Evolutionary conservation across 805 yeast species (phyloP).

Genomic region (Ogataea paradorogensis): DNA sequence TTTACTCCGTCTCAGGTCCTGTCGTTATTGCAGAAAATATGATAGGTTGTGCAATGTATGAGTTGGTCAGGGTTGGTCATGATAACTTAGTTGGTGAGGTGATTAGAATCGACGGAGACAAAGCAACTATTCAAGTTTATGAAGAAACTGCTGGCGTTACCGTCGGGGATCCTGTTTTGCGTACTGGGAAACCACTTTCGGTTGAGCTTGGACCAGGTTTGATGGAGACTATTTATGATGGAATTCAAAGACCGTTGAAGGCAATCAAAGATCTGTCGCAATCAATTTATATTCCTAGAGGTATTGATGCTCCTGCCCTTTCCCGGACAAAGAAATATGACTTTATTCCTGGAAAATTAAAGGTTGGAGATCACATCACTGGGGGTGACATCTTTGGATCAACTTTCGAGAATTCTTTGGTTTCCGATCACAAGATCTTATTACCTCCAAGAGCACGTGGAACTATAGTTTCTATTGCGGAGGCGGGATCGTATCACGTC

Average conservation of each 20-base stretch:
- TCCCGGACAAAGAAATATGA: slow-evolving; percentile 79
- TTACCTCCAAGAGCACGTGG: slow-evolving; percentile 99
- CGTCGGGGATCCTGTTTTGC: slow-evolving; percentile 96
- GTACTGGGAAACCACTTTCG: slow-evolving; percentile 98
- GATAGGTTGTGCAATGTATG: slow-evolving; percentile 99
- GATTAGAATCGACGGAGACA: slow-evolving; percentile 92
- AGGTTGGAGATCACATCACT: slow-evolving; percentile 94
- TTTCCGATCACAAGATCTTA: slow-evolving; percentile 89
- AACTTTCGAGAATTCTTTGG: slow-evolving; percentile 88
- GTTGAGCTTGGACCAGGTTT: slow-evolving; percentile 99
- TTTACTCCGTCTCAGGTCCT: slow-evolving; percentile 96
- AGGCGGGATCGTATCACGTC: slow-evolving; percentile 85
- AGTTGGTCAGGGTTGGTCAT: slow-evolving; percentile 96
- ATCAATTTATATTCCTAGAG: slow-evolving; percentile 97
- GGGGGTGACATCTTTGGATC: slow-evolving; percentile 98
- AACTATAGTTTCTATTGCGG: slow-evolving; percentile 86
- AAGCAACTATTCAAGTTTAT: slow-evolving; percentile 97
- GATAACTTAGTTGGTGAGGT: slow-evolving; percentile 97
- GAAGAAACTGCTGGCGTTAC: slow-evolving; percentile 99
- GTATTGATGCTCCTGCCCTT: slow-evolving; percentile 95
- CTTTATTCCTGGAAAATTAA: slow-evolving; percentile 73
- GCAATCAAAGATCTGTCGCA: slow-evolving; percentile 85
- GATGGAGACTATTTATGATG: slow-evolving; percentile 98
- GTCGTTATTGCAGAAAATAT: slow-evolving; percentile 96
- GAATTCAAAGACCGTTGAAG: slow-evolving; percentile 98